Percentiles rank a stretch among this genome's conserved stretches.
Evolutionary conservation across 2,329 filamentous ascomycete species (phyloP).

Genomic region (Clonostachys rhizophaga): DNA sequence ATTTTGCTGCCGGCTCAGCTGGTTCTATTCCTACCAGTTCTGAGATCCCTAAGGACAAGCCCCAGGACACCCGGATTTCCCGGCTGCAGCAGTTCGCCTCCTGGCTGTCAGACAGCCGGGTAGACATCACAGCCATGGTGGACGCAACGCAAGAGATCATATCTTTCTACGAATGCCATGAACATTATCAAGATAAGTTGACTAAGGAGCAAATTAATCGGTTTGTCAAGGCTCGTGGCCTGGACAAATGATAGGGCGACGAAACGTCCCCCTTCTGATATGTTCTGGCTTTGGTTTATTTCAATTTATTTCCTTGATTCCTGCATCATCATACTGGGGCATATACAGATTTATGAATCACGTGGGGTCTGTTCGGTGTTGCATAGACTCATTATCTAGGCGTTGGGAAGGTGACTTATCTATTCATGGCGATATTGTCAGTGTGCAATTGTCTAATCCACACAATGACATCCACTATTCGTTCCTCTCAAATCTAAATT

Average conservation of each 20-base stretch:
- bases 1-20: background rate
- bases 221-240: constrained; percentile 51
- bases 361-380: background rate
- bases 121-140: constrained; percentile 80
- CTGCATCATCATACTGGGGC: background rate
- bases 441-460: too few species aligned
- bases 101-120: constrained; percentile 81
- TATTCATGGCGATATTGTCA: too few species aligned
- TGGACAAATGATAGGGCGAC: constrained; percentile 39
- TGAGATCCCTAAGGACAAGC: constrained; percentile 37
- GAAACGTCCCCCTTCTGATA: background rate
- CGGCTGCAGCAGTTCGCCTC: constrained; percentile 63
- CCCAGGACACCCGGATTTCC: constrained; percentile 51
- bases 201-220: constrained; percentile 54
- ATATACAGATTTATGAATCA: background rate
- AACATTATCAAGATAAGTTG: constrained; percentile 56
- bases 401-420: too few species aligned
- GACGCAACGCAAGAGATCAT: constrained; percentile 91
- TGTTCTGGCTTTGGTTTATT: background rate
- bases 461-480: background rate
- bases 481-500: background rate
- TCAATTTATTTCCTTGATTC: background rate
- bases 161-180: constrained; percentile 73
- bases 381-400: too few species aligned
- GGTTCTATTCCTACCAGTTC: background rate